Conservation (phyloP, 2,329 filamentous ascomycete genomes). For the Pseudogymnoascus pannorum region DNA sequence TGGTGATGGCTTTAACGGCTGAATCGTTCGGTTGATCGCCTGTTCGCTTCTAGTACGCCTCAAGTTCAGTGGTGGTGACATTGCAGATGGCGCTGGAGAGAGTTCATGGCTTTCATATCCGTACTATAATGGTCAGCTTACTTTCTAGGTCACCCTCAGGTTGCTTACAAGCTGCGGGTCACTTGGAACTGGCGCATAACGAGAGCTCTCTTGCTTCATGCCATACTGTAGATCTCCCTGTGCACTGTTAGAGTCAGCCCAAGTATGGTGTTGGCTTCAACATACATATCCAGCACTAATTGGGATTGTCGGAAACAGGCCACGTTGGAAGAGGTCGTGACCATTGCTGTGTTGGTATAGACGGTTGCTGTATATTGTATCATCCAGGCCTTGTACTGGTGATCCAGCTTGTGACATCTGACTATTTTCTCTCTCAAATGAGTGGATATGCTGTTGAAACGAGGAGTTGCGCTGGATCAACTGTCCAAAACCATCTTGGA, state of each 20-base stretch:
- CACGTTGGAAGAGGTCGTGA: background rate
- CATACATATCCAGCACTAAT: background rate
- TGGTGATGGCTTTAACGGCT: constrained; percentile 23
- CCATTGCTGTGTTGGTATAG: background rate
- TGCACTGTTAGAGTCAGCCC: background rate
- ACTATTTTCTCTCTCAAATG: background rate
- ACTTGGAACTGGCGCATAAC: background rate
- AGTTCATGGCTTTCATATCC: constrained; percentile 45
- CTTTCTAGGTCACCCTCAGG: background rate
- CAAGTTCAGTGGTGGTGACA: constrained; percentile 18
- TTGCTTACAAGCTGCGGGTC: background rate
- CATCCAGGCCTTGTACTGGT: background rate
- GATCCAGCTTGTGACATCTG: background rate
- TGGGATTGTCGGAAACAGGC: background rate
- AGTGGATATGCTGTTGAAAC: background rate
- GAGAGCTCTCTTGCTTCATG: background rate
- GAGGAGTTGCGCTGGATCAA: background rate
- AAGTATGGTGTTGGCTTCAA: background rate
- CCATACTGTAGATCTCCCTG: background rate
- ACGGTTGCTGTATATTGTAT: background rate
- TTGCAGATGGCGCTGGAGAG: constrained; percentile 43
- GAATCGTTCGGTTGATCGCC: constrained; percentile 19
- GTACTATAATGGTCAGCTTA: constrained; percentile 22
- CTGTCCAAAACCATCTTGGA: background rate
- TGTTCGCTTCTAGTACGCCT: constrained; percentile 26